Conservation (phyloP, 148 eudicot species). For the Cornus kousa region DNA sequence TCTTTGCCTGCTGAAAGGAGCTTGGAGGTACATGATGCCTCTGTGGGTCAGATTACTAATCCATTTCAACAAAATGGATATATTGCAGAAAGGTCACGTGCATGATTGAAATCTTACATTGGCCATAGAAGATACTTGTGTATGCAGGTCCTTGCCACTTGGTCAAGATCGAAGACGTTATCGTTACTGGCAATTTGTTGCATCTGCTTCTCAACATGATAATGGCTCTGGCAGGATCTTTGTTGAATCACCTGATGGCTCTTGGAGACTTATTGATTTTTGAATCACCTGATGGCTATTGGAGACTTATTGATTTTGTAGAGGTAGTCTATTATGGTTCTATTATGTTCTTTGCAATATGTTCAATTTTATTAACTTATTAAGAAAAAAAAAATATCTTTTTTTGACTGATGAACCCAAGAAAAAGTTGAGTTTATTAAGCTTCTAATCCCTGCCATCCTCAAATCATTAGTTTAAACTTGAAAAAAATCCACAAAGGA, state of each 20-base stretch:
- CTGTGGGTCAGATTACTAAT: slow-evolving; percentile 23
- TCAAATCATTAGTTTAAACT: background rate
- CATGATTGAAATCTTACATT: slow-evolving; percentile 52
- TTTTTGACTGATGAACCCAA: background rate
- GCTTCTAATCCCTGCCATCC: background rate
- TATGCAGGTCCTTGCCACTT: slow-evolving; percentile 55
- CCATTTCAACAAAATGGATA: slow-evolving; percentile 39
- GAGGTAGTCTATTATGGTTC: slow-evolving; percentile 29
- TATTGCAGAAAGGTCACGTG: slow-evolving; percentile 45
- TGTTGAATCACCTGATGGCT: too few relatives aligned
- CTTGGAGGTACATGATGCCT: slow-evolving; percentile 21
- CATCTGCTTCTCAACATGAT: slow-evolving; percentile 47
- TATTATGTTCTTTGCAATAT: background rate
- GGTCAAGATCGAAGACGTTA: slow-evolving; percentile 60
- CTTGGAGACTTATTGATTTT: too few relatives aligned
- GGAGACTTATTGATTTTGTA: slow-evolving; percentile 52
- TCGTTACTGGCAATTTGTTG: slow-evolving; percentile 62
- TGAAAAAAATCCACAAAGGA: too few relatives aligned
- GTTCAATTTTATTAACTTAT: background rate
- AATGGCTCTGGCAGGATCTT: slow-evolving; percentile 63
- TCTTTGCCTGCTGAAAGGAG: slow-evolving; percentile 2
- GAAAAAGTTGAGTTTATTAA: background rate
- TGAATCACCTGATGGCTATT: slow-evolving; percentile 46
- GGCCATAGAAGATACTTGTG: slow-evolving; percentile 54
- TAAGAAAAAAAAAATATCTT: too few relatives aligned